These are phyloP conservation scores for Calonectria crousiana DNA, from an alignment of 2,329 filamentous ascomycete genomes.

Conservation along the genomic window DNA sequence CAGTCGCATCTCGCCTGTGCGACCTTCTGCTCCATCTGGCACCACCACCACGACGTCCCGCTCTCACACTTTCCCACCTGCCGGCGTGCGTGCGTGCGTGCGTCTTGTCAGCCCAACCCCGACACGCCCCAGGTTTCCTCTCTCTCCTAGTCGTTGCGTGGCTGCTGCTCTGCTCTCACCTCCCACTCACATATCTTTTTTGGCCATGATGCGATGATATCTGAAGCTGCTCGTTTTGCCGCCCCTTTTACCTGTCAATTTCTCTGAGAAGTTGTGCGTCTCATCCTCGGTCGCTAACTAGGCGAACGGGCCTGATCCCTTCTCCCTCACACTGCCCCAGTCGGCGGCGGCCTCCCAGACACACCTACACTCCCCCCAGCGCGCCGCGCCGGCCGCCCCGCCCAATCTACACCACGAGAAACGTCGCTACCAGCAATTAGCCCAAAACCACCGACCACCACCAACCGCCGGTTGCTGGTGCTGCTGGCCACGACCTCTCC, in stretches of 20 bases:
- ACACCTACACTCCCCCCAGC: slow-evolving; percentile 7
- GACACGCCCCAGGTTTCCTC: slow-evolving; percentile 28
- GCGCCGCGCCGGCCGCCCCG: slow-evolving; percentile 36
- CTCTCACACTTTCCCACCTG: not conserved
- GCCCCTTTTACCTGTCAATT: slow-evolving; percentile 11
- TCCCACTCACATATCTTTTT: slow-evolving; percentile 24
- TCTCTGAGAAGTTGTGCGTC: slow-evolving; percentile 28
- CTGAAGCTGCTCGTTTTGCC: slow-evolving; percentile 14
- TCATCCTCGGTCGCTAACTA: slow-evolving; percentile 26
- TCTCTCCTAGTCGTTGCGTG: slow-evolving; percentile 18
- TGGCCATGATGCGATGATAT: slow-evolving; percentile 37
- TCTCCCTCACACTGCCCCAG: slow-evolving; percentile 26
- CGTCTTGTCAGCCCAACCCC: slow-evolving; percentile 29
- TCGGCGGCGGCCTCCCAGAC: slow-evolving; percentile 43
- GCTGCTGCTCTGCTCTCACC: slow-evolving; percentile 20
- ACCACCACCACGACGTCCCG: not conserved
- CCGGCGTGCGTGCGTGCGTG: not conserved
- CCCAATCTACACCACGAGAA: slow-evolving; percentile 31
- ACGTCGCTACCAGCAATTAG: slow-evolving; percentile 27
- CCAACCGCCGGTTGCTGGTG: slow-evolving; percentile 35
- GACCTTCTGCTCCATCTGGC: not conserved
- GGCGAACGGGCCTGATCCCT: slow-evolving; percentile 31
- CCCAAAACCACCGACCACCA: slow-evolving; percentile 31
- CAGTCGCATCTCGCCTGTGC: slow-evolving; percentile 6
- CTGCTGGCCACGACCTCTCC: slow-evolving; percentile 32